Evolutionary conservation across 108 stramenopile genomes (phyloP).

Genomic region (Cylindrotheca fusiformis): DNA sequence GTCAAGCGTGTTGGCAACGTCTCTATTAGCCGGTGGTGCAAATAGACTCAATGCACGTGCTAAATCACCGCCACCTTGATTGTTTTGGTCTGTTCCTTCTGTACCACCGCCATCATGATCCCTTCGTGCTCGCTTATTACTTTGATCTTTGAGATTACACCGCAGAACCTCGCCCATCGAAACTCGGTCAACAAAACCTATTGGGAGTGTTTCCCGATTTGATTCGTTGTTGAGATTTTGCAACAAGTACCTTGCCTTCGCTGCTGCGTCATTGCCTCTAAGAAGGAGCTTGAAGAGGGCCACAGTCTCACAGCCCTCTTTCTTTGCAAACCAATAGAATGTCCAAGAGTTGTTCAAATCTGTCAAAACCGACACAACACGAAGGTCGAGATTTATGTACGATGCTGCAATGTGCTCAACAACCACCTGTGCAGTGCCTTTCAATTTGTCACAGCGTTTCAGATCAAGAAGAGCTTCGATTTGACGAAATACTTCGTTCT

Average conservation of each 20-base stretch:
- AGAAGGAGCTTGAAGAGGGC: conserved; percentile 11
- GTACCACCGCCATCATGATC: no score
- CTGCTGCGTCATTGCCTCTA: neutral
- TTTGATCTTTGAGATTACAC: neutral
- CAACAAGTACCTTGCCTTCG: conserved; percentile 13
- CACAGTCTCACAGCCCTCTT: neutral
- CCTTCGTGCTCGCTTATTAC: neutral
- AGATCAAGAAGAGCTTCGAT: neutral
- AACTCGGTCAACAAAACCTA: conserved; percentile 10
- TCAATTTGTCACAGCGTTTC: neutral
- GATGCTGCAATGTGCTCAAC: no score
- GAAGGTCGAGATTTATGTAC: no score
- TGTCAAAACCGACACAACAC: no score
- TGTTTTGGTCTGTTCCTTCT: neutral
- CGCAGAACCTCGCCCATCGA: neutral
- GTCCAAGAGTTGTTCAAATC: no score
- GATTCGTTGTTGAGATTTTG: conserved; percentile 9
- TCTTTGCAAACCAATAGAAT: conserved; percentile 11
- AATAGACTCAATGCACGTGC: conserved; percentile 6
- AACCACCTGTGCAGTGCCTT: neutral
- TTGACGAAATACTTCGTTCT: neutral
- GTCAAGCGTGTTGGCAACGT: conserved; percentile 15
- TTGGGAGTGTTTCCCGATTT: conserved; percentile 9
- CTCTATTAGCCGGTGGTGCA: conserved; percentile 10
- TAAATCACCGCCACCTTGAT: conserved; percentile 1